Percentiles rank a stretch among this genome's conserved stretches.
phyloP scores from a whole-genome alignment of 495 filamentous ascomycete genomes.

The Amniculicola lignicola region DNA sequence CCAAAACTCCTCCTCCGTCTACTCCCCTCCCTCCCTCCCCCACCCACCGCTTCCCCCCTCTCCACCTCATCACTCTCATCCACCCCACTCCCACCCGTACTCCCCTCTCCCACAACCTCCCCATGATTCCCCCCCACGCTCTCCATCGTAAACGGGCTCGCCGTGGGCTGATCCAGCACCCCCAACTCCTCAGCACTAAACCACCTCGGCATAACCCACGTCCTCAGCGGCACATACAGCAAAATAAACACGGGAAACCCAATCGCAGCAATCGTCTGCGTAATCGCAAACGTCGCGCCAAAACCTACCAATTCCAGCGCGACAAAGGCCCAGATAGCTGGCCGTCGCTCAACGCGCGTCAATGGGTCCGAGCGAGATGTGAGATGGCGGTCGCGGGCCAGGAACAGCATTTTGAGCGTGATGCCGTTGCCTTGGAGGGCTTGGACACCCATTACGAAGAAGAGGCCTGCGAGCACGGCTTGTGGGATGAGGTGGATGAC shows the following conservation, averaged over 20 bases:
- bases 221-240: constrained; percentile 71
- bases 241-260: constrained; percentile 87
- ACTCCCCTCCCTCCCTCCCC: neutral
- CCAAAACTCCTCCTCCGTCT: constrained; percentile 19
- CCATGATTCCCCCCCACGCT: constrained; percentile 72
- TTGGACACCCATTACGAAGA: constrained; percentile 80
- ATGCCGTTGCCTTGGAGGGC: constrained; percentile 63
- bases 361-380: constrained; percentile 67
- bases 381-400: constrained; percentile 63
- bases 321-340: constrained; percentile 69
- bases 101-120: constrained; percentile 30
- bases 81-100: neutral
- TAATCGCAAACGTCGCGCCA: constrained; percentile 87
- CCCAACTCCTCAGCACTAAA: constrained; percentile 67
- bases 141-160: constrained; percentile 82
- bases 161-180: constrained; percentile 73
- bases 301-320: constrained; percentile 75
- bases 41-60: constrained; percentile 22
- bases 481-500: constrained; percentile 85
- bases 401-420: constrained; percentile 74
- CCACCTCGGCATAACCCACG: constrained; percentile 66
- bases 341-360: constrained; percentile 52
- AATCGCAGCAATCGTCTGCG: constrained; percentile 90
- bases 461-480: constrained; percentile 81
- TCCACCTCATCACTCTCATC: constrained; percentile 35